Evolutionary conservation across 495 filamentous ascomycete species (phyloP).

Genomic region (Chaetomium fimeti): DNA sequence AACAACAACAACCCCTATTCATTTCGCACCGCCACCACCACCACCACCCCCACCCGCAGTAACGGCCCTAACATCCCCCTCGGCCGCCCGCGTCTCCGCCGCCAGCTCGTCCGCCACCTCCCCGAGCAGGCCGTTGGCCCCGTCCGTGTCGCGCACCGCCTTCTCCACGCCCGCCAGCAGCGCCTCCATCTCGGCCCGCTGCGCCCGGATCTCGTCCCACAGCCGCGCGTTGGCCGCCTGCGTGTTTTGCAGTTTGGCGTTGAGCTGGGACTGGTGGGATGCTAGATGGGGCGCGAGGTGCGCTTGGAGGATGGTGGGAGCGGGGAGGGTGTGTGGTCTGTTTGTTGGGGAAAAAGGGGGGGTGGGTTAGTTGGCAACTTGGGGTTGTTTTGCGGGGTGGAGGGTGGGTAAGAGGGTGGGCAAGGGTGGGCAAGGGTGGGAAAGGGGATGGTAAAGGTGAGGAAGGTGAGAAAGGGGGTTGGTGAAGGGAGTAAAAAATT

Average conservation of each 20-base stretch:
- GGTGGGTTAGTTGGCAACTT: neutral
- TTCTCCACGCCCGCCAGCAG: slow-evolving; percentile 64
- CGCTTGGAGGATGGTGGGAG: slow-evolving; percentile 62
- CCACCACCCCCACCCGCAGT: slow-evolving; percentile 4
- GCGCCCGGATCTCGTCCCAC: slow-evolving; percentile 59
- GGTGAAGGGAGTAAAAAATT: neutral
- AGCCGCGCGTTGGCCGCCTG: slow-evolving; percentile 65
- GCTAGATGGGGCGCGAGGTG: slow-evolving; percentile 68
- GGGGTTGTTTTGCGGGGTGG: neutral
- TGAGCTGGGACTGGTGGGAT: slow-evolving; percentile 59
- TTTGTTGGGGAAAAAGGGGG: neutral
- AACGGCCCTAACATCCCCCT: slow-evolving; percentile 42
- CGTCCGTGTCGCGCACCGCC: slow-evolving; percentile 68
- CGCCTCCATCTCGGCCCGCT: slow-evolving; percentile 71
- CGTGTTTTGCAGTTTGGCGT: slow-evolving; percentile 58
- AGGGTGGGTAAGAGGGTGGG: neutral
- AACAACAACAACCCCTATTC: neutral
- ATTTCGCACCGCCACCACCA: neutral
- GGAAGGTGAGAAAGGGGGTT: neutral
- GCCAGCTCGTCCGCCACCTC: slow-evolving; percentile 48
- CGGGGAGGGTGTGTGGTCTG: slow-evolving; percentile 76
- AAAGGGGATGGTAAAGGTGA: neutral
- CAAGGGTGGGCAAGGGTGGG: too few species aligned
- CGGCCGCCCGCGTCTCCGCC: slow-evolving; percentile 48
- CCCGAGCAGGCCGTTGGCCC: slow-evolving; percentile 52